Evolutionary conservation across 2,329 filamentous ascomycete species (phyloP).

Genomic region (Leptosphaerulina australis): DNA sequence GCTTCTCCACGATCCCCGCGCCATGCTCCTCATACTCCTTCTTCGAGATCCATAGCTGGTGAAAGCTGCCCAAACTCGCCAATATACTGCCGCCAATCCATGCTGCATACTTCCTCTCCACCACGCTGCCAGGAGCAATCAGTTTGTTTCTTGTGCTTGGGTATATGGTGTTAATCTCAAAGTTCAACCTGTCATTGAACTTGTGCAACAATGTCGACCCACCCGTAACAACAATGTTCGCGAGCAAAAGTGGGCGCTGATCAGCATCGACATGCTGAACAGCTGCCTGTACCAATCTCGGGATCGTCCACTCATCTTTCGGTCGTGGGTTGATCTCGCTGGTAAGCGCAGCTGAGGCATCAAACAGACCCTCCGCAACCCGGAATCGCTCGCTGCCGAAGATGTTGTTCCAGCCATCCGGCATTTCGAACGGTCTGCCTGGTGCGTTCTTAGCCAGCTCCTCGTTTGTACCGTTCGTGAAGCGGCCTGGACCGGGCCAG

Average conservation of each 20-base stretch:
- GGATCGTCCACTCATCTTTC: slow-evolving; percentile 78
- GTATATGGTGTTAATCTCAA: slow-evolving; percentile 80
- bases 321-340: slow-evolving; percentile 58
- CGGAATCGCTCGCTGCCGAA: slow-evolving; percentile 88
- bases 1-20: slow-evolving; percentile 86
- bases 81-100: slow-evolving; percentile 98
- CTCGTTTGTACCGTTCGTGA: slow-evolving; percentile 67
- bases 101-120: slow-evolving; percentile 87
- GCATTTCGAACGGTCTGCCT: slow-evolving; percentile 93
- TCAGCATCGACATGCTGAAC: slow-evolving; percentile 87
- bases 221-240: slow-evolving; percentile 91
- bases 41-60: slow-evolving; percentile 98
- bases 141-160: slow-evolving; percentile 87
- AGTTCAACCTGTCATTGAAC: slow-evolving; percentile 87
- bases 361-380: slow-evolving; percentile 88
- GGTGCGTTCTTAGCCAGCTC: slow-evolving; percentile 75
- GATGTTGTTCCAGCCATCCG: slow-evolving; percentile 93
- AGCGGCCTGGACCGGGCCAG: slow-evolving; percentile 80
- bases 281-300: slow-evolving; percentile 78
- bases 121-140: slow-evolving; percentile 82
- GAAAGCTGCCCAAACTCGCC: slow-evolving; percentile 93
- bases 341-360: slow-evolving; percentile 74
- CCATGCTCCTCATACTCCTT: slow-evolving; percentile 99
- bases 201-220: slow-evolving; percentile 86
- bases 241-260: slow-evolving; percentile 78